Conservation (phyloP, 169 alveolate genomes). For the Plasmodium sp. region DNA sequence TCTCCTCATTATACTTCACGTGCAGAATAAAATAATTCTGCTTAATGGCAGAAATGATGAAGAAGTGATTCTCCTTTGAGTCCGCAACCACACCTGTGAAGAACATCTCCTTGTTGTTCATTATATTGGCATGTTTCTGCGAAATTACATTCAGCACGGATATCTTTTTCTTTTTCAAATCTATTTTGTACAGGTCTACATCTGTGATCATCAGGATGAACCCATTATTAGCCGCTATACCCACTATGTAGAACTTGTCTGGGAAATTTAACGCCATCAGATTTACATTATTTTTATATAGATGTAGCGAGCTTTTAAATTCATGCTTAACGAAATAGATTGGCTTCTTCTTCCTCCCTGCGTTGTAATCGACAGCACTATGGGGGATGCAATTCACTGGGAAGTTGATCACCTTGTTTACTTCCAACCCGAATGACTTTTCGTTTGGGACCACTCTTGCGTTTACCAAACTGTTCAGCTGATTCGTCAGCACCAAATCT, state of each 20-base stretch:
- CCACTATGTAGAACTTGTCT: conserved; percentile 25
- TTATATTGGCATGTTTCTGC: background rate
- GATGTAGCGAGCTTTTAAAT: conserved; percentile 6
- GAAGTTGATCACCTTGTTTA: conserved; percentile 7
- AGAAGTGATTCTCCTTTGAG: conserved; percentile 22
- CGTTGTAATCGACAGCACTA: conserved; percentile 29
- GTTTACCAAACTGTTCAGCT: conserved; percentile 1
- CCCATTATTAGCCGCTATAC: conserved; percentile 58
- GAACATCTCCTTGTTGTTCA: conserved; percentile 25
- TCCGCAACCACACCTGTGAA: conserved; percentile 29
- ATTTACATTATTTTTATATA: conserved; percentile 61
- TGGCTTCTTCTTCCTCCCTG: conserved; percentile 2
- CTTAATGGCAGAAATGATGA: background rate
- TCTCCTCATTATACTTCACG: conserved; percentile 1
- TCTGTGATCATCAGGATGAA: conserved; percentile 14
- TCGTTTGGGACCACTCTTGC: background rate
- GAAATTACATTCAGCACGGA: background rate
- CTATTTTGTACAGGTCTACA: conserved; percentile 20
- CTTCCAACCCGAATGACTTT: conserved; percentile 1
- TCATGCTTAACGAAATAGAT: conserved; percentile 55
- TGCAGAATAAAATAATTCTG: conserved; percentile 23
- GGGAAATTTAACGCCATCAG: conserved; percentile 12
- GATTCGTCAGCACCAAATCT: conserved; percentile 12
- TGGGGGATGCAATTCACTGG: conserved; percentile 60
- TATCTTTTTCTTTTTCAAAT: conserved; percentile 21